Evolutionary conservation across 169 alveolate genomes (phyloP).

Genomic region (Cryptosporidium muris): DNA sequence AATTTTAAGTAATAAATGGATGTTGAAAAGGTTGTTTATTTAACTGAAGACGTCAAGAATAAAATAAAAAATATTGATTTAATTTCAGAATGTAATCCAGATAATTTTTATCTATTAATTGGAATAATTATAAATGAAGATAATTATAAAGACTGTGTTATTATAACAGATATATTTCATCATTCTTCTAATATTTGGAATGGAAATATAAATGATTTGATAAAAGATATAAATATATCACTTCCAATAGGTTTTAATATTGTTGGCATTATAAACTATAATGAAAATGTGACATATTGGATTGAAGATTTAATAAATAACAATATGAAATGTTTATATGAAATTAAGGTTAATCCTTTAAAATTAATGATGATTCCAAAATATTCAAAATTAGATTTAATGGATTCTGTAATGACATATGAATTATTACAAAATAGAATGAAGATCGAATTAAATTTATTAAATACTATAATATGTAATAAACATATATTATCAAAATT

Average conservation of each 20-base stretch:
- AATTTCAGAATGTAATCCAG: neutral
- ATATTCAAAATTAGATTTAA: neutral
- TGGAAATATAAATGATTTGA: conserved; percentile 23
- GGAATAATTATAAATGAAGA: neutral
- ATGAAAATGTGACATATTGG: conserved; percentile 29
- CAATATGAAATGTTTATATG: neutral
- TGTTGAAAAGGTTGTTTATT: too few relatives aligned
- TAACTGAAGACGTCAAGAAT: too few relatives aligned
- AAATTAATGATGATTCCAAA: conserved; percentile 39
- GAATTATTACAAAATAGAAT: neutral
- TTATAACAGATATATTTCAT: conserved; percentile 47
- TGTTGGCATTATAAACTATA: conserved; percentile 19
- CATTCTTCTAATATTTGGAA: conserved; percentile 21
- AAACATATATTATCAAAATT: conserved; percentile 18
- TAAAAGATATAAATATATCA: conserved; percentile 29
- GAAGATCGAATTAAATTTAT: neutral
- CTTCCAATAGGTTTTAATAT: conserved; percentile 49
- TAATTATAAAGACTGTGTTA: neutral
- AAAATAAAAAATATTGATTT: too few relatives aligned
- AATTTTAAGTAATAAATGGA: too few relatives aligned
- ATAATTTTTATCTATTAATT: neutral
- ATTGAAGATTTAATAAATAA: conserved; percentile 1
- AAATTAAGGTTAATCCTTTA: conserved; percentile 2
- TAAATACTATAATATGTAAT: conserved; percentile 18
- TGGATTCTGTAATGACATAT: conserved; percentile 20